These are phyloP conservation scores for Alternaria triticimaculans DNA, from an alignment of 2,329 filamentous ascomycete species.

Conservation along the genomic window DNA sequence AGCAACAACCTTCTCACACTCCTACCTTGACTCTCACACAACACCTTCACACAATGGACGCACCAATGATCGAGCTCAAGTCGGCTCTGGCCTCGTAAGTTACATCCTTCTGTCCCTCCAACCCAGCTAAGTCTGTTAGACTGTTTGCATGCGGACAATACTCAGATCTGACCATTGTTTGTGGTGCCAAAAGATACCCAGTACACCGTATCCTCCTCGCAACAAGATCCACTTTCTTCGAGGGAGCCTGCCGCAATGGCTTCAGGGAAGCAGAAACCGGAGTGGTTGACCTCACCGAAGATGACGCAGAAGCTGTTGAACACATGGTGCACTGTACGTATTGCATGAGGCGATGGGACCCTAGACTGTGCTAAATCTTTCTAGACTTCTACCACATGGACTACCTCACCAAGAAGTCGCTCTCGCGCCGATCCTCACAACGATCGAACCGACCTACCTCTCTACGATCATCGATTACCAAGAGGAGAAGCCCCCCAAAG, in stretches of 20 bases:
- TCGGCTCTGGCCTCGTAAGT: slow-evolving; percentile 57
- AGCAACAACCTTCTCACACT: neutral
- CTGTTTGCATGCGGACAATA: slow-evolving; percentile 50
- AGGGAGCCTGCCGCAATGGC: slow-evolving; percentile 48
- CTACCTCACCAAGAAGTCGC: slow-evolving; percentile 45
- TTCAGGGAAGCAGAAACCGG: slow-evolving; percentile 48
- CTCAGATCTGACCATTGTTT: slow-evolving; percentile 58
- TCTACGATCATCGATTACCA: slow-evolving; percentile 23
- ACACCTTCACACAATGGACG: slow-evolving; percentile 43
- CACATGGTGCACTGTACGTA: slow-evolving; percentile 52
- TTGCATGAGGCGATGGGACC: slow-evolving; percentile 1
- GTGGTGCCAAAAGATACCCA: slow-evolving; percentile 54
- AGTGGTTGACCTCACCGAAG: slow-evolving; percentile 49
- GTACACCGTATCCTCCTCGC: slow-evolving; percentile 58
- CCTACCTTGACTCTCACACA: neutral
- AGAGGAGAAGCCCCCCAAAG: slow-evolving; percentile 22
- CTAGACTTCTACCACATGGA: slow-evolving; percentile 52
- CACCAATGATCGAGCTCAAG: slow-evolving; percentile 54
- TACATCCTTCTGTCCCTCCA: slow-evolving; percentile 2
- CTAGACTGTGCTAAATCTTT: slow-evolving; percentile 23
- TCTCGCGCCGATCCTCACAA: slow-evolving; percentile 39
- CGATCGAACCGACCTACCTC: slow-evolving; percentile 33
- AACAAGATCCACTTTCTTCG: slow-evolving; percentile 57
- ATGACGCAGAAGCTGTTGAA: slow-evolving; percentile 50
- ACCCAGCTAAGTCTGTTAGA: slow-evolving; percentile 43